These are phyloP conservation scores for Neocatenulostroma microsporum DNA, from an alignment of 2,329 filamentous ascomycete species.

Conservation along the genomic window DNA sequence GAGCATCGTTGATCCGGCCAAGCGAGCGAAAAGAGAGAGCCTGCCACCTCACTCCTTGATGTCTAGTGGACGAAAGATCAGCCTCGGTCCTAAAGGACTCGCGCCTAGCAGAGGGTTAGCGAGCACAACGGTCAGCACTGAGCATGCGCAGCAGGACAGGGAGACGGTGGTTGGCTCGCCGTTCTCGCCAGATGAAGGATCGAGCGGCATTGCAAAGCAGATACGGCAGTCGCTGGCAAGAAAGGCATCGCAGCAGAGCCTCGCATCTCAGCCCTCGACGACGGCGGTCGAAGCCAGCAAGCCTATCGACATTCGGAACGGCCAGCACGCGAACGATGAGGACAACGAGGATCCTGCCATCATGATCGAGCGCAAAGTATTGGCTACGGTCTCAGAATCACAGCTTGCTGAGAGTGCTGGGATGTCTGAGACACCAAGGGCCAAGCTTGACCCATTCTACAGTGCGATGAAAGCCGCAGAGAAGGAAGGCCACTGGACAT, in stretches of 20 bases:
- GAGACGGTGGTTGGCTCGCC: constrained; percentile 13
- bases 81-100: constrained; percentile 70
- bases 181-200: constrained; percentile 15
- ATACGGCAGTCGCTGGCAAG: constrained; percentile 23
- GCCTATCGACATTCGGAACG: constrained; percentile 35
- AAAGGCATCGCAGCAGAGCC: constrained; percentile 26
- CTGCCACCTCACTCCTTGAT: constrained; percentile 43
- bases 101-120: constrained; percentile 64
- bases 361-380: constrained; percentile 19
- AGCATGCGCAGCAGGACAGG: constrained; percentile 24
- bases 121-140: constrained; percentile 36
- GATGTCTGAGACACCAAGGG: constrained; percentile 19
- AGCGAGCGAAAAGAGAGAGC: constrained; percentile 47
- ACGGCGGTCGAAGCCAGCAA: constrained; percentile 15
- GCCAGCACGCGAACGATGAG: constrained; percentile 5
- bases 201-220: constrained; percentile 23
- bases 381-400: constrained; percentile 16
- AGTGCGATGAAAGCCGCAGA: constrained; percentile 8
- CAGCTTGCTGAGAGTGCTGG: constrained; percentile 15
- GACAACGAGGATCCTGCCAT: constrained; percentile 15
- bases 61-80: constrained; percentile 57
- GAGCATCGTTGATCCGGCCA: no score
- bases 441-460: constrained; percentile 10
- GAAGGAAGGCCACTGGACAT: constrained; percentile 21
- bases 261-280: constrained; percentile 16